These are phyloP conservation scores for Trapa incisa DNA, from an alignment of 345 rosid genomes.

Conservation along the genomic window DNA sequence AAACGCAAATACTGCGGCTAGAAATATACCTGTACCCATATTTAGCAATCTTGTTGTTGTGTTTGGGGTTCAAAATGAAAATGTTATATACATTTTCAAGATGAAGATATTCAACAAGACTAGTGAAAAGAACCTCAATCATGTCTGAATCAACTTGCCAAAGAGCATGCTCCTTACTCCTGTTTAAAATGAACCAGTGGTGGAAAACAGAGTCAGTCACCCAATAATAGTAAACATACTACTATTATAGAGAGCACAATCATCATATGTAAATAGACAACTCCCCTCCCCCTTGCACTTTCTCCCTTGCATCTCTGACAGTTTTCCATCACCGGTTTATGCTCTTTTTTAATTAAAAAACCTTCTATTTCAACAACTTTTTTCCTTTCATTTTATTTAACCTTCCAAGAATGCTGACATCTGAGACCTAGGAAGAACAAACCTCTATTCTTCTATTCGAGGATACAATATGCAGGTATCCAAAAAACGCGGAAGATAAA, in stretches of 20 bases:
- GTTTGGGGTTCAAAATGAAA: slow-evolving; percentile 75
- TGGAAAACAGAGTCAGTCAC: slow-evolving; percentile 5
- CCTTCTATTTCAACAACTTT: no score
- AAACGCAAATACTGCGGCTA: no score
- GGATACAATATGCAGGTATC: background rate
- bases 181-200: slow-evolving; percentile 16
- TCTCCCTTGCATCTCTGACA: no score
- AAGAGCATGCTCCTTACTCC: slow-evolving; percentile 42
- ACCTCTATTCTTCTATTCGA: background rate
- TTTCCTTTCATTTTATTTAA: no score
- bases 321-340: no score
- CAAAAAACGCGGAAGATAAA: no score
- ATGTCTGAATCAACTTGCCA: slow-evolving; percentile 86
- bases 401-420: no score
- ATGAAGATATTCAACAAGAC: slow-evolving; percentile 85
- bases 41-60: slow-evolving; percentile 33
- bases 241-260: background rate
- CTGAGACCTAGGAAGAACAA: no score
- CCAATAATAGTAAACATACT: background rate
- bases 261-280: background rate
- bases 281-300: no score
- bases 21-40: slow-evolving; percentile 78
- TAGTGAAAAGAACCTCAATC: slow-evolving; percentile 73
- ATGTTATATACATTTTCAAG: slow-evolving; percentile 79
- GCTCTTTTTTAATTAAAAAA: no score